A percentile compares a stretch with the other conserved stretches of the same genome.
Evolutionary conservation across 1,139 yeast genomes (phyloP).

Genomic region (Taphrina confusa): DNA sequence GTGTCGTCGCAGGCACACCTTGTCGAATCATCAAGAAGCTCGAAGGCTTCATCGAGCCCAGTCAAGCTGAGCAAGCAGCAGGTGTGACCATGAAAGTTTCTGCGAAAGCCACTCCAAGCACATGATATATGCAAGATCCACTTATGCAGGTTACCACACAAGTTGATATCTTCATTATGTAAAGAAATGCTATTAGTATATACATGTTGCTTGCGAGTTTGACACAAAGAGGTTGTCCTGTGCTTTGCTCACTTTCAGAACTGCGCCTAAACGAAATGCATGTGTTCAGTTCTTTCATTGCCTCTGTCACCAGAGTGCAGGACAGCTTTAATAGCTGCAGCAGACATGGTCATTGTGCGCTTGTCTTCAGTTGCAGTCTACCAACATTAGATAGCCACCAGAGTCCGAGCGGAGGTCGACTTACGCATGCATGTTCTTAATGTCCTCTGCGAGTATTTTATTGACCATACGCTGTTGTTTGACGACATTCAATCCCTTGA

Average conservation of each 20-base stretch:
- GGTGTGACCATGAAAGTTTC: conserved; percentile 12
- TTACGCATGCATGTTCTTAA: conserved; percentile 79
- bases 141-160: no score
- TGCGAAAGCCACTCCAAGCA: neutral
- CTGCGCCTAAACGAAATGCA: no score
- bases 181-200: no score
- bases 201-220: no score
- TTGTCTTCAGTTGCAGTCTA: conserved; percentile 58
- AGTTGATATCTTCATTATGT: no score
- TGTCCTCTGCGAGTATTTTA: conserved; percentile 77
- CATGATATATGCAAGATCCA: neutral
- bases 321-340: no score
- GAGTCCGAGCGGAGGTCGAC: no score
- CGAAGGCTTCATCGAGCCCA: conserved; percentile 12
- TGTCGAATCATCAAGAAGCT: conserved; percentile 15
- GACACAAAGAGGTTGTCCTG: no score
- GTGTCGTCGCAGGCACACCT: conserved; percentile 9
- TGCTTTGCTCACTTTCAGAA: no score
- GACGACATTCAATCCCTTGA: conserved; percentile 77
- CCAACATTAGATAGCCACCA: conserved; percentile 32
- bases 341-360: no score
- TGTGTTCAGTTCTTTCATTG: no score
- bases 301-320: no score
- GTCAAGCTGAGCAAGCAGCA: neutral
- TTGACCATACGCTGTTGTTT: conserved; percentile 93